Conservation (phyloP, 1,284 basidiomycete genomes). For the Megacollybia platyphylla region DNA sequence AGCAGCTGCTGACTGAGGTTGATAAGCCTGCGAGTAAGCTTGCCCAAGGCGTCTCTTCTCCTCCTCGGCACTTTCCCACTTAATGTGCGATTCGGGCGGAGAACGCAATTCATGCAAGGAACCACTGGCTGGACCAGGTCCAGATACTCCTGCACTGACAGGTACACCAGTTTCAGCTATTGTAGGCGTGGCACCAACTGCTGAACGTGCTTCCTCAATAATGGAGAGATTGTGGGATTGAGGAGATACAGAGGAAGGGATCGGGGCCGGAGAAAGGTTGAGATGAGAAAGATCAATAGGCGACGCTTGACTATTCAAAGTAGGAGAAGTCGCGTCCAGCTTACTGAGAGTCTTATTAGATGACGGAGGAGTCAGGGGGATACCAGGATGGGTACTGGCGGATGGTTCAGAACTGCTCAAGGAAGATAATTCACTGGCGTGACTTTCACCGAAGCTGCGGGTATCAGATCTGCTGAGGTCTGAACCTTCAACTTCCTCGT, state of each 20-base stretch:
- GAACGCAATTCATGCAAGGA: slow-evolving; percentile 39
- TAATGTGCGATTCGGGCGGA: slow-evolving; percentile 19
- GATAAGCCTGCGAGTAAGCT: slow-evolving; percentile 20
- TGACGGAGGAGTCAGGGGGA: slow-evolving; percentile 28
- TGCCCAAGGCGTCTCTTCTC: slow-evolving; percentile 37
- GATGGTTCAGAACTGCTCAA: slow-evolving; percentile 25
- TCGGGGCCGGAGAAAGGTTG: slow-evolving; percentile 43
- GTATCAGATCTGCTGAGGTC: slow-evolving; percentile 60
- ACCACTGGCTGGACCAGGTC: slow-evolving; percentile 55
- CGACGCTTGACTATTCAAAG: slow-evolving; percentile 16
- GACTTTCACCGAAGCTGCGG: slow-evolving; percentile 69
- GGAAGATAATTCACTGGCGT: slow-evolving; percentile 55
- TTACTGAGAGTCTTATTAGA: slow-evolving; percentile 5
- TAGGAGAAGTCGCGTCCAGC: slow-evolving; percentile 6
- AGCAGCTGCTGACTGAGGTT: slow-evolving; percentile 6
- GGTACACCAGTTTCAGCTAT: slow-evolving; percentile 52
- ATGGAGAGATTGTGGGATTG: slow-evolving; percentile 14
- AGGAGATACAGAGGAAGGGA: slow-evolving; percentile 18
- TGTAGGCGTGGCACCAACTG: slow-evolving; percentile 33
- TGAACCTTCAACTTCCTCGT: slow-evolving; percentile 22
- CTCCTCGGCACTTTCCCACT: slow-evolving; percentile 33
- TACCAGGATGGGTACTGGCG: slow-evolving; percentile 16
- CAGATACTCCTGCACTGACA: slow-evolving; percentile 31
- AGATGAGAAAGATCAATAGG: slow-evolving; percentile 39
- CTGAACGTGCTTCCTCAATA: slow-evolving; percentile 9